Percentiles rank a stretch among this genome's conserved stretches.
Conservation (phyloP, 148 eudicot genomes). For the Heliamphora exappendiculata region DNA sequence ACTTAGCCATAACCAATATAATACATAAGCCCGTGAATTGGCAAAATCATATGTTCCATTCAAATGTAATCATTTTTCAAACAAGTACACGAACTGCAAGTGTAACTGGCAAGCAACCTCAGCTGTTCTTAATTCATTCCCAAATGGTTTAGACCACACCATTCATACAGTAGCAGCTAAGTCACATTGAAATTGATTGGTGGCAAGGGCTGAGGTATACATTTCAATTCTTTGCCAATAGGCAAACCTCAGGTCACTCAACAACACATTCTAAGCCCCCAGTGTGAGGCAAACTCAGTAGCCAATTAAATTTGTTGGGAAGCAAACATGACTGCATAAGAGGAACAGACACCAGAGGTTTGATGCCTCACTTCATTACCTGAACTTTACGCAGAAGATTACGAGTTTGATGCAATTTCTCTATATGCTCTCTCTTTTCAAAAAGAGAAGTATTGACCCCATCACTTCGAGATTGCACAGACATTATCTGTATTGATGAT, state of each 20-base stretch:
- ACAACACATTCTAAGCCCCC: neutral
- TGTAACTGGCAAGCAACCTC: slow-evolving; percentile 2
- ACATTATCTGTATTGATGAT: slow-evolving; percentile 54
- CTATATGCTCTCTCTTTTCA: slow-evolving; percentile 92
- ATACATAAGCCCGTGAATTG: neutral
- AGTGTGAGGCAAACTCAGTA: neutral
- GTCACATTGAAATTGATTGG: slow-evolving; percentile 6
- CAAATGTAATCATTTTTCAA: neutral
- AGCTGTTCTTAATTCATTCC: neutral
- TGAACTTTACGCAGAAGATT: slow-evolving; percentile 95
- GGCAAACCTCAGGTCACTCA: neutral
- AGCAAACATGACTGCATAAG: neutral
- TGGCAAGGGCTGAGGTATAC: neutral
- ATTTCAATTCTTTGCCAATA: neutral
- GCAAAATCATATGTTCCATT: neutral
- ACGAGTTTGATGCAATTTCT: slow-evolving; percentile 92
- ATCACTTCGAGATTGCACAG: slow-evolving; percentile 97
- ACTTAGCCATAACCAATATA: neutral
- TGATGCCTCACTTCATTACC: slow-evolving; percentile 39
- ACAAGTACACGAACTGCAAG: neutral
- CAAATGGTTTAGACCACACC: neutral
- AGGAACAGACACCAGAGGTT: neutral
- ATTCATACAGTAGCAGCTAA: neutral
- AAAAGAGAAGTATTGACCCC: slow-evolving; percentile 92
- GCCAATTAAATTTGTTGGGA: neutral